Evolutionary conservation across 1,139 yeast genomes (phyloP).

Genomic region (Geotrichum europaeum): DNA sequence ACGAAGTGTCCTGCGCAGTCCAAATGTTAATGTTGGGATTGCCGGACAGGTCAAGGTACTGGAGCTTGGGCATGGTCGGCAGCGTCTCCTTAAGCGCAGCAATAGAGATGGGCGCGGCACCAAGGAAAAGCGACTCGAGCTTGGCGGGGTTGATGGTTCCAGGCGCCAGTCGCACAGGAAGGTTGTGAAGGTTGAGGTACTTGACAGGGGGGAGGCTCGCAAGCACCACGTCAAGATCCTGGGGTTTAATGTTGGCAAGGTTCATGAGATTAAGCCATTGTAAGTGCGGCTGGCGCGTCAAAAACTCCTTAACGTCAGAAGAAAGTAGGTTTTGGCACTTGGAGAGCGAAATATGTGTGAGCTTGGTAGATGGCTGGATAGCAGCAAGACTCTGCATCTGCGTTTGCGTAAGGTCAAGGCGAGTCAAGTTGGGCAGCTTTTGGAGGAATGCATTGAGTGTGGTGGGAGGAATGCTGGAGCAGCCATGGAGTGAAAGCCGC

Average conservation of each 20-base stretch:
- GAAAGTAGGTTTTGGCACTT: slow-evolving; percentile 75
- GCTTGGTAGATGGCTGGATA: slow-evolving; percentile 48
- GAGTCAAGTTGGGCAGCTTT: slow-evolving; percentile 50
- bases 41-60: slow-evolving; percentile 49
- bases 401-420: slow-evolving; percentile 80
- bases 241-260: slow-evolving; percentile 49
- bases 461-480: slow-evolving; percentile 64
- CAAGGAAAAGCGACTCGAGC: slow-evolving; percentile 58
- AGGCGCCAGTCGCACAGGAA: slow-evolving; percentile 54
- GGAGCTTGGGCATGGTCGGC: slow-evolving; percentile 31
- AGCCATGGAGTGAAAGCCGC: slow-evolving; percentile 79
- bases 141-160: slow-evolving; percentile 42
- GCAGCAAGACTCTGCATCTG: slow-evolving; percentile 54
- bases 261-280: slow-evolving; percentile 76
- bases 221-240: slow-evolving; percentile 39
- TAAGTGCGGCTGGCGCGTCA: slow-evolving; percentile 56
- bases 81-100: slow-evolving; percentile 48
- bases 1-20: slow-evolving; percentile 46
- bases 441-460: slow-evolving; percentile 55
- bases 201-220: slow-evolving; percentile 43
- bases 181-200: slow-evolving; percentile 68
- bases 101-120: slow-evolving; percentile 49
- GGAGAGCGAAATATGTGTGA: slow-evolving; percentile 75
- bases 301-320: slow-evolving; percentile 62
- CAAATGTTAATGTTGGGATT: slow-evolving; percentile 46